Evolutionary conservation across 2,329 filamentous ascomycete genomes (phyloP).

Genomic region (Waltergamsia citrina): DNA sequence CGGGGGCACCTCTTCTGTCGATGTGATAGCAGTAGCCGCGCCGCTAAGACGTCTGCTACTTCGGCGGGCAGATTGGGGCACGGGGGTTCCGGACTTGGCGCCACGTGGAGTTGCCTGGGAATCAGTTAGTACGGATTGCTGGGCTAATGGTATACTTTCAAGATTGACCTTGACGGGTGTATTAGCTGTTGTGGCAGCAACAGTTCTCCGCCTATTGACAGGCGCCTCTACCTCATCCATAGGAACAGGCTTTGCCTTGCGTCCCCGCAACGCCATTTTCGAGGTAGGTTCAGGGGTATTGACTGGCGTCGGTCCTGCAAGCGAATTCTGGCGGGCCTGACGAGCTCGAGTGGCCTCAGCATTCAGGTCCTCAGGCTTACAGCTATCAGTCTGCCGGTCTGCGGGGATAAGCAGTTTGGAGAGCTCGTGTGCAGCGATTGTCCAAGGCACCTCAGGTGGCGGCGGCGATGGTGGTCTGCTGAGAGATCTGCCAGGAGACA

Average conservation of each 20-base stretch:
- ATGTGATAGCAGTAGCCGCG: conserved; percentile 25
- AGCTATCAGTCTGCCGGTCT: conserved; percentile 67
- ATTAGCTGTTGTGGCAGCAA: conserved; percentile 32
- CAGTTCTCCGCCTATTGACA: conserved; percentile 50
- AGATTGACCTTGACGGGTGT: conserved; percentile 17
- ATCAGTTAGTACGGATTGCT: conserved; percentile 10
- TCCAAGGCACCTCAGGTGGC: conserved; percentile 77
- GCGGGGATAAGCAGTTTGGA: conserved; percentile 73
- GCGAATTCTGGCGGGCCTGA: conserved; percentile 53
- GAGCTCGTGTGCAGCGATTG: conserved; percentile 72
- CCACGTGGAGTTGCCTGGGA: conserved; percentile 14
- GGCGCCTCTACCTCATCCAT: conserved; percentile 32
- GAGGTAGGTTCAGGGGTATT: conserved; percentile 32
- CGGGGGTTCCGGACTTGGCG: conserved; percentile 16
- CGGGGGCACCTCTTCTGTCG: conserved; percentile 11
- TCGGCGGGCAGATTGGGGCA: conserved; percentile 18
- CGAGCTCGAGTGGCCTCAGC: conserved; percentile 54
- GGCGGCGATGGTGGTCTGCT: conserved; percentile 50
- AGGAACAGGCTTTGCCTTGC: conserved; percentile 51
- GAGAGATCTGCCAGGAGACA: conserved; percentile 15
- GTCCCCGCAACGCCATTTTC: conserved; percentile 64
- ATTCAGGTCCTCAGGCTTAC: conserved; percentile 68
- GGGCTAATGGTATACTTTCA: neutral
- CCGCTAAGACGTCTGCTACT: conserved; percentile 39
- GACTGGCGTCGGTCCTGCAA: conserved; percentile 20